These are phyloP conservation scores for Hevea brasiliensis DNA, from an alignment of 345 rosid species.

Conservation along the genomic window DNA sequence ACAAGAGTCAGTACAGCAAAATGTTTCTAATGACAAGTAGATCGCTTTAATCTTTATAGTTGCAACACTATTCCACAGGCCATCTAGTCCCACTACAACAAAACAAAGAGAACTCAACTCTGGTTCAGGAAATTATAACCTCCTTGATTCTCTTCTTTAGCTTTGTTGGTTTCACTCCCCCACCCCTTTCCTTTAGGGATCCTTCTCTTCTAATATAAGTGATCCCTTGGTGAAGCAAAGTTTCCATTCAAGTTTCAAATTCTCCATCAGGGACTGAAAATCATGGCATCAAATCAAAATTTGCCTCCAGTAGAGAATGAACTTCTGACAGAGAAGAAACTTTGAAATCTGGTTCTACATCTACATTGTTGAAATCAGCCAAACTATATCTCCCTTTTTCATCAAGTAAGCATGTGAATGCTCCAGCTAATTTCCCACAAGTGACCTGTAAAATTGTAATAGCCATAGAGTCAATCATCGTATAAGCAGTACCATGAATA, in stretches of 20 bases:
- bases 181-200: not conserved
- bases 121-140: not conserved
- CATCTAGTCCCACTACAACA: not conserved
- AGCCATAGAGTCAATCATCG: conserved; percentile 10
- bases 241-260: not conserved
- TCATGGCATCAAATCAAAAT: conserved; percentile 63
- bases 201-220: not conserved
- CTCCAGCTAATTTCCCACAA: conserved; percentile 89
- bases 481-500: not conserved
- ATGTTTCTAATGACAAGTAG: no score
- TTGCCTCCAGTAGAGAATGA: conserved; percentile 54
- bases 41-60: not conserved
- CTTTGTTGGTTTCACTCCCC: not conserved
- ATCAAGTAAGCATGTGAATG: conserved; percentile 89
- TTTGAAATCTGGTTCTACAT: conserved; percentile 68
- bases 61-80: not conserved
- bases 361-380: conserved; percentile 49
- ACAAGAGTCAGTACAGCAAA: no score
- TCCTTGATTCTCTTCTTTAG: not conserved
- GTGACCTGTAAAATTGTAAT: conserved; percentile 68
- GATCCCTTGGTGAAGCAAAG: not conserved
- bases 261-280: not conserved
- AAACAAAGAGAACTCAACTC: not conserved
- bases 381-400: conserved; percentile 62
- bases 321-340: conserved; percentile 67